A percentile compares a stretch with the other conserved stretches of the same genome.
Conservation (phyloP, 441 rosid genomes). For the Corymbia calophylla region DNA sequence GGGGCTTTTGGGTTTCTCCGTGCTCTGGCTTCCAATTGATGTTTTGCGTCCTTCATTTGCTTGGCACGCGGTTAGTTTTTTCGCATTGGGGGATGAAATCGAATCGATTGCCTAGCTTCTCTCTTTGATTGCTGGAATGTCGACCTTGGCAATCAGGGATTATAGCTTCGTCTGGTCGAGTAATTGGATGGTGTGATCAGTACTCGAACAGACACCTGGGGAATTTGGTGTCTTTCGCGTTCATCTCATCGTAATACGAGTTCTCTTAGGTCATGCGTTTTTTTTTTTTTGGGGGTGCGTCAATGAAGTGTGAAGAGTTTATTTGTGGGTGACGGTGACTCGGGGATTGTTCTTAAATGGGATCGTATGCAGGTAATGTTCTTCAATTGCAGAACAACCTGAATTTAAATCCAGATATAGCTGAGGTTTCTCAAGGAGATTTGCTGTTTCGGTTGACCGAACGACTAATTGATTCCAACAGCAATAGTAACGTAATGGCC, state of each 20-base stretch:
- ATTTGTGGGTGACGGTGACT: neutral
- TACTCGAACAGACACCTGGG: neutral
- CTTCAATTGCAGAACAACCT: slow-evolving; percentile 67
- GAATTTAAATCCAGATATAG: slow-evolving; percentile 54
- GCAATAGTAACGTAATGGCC: slow-evolving; percentile 66
- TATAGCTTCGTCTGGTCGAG: neutral
- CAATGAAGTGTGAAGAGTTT: neutral
- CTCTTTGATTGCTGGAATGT: neutral
- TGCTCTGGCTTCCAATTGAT: neutral
- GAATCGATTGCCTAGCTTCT: neutral
- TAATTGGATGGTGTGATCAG: neutral
- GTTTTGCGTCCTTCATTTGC: too few species aligned
- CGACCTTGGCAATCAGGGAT: neutral
- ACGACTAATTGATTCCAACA: slow-evolving; percentile 84
- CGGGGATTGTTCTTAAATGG: neutral
- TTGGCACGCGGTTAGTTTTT: too few species aligned
- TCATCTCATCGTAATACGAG: neutral
- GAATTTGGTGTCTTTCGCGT: neutral
- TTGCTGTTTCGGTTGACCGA: slow-evolving; percentile 73
- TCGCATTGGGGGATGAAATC: neutral
- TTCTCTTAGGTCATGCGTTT: neutral
- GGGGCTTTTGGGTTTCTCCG: neutral
- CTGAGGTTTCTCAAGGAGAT: slow-evolving; percentile 82
- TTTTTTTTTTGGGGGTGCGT: neutral
- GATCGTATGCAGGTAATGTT: slow-evolving; percentile 52